Evolutionary conservation across 2,329 filamentous ascomycete species (phyloP), one percentile per base, ranked within the genome.

Genomic region (Ophiobolus disseminans): DNA sequence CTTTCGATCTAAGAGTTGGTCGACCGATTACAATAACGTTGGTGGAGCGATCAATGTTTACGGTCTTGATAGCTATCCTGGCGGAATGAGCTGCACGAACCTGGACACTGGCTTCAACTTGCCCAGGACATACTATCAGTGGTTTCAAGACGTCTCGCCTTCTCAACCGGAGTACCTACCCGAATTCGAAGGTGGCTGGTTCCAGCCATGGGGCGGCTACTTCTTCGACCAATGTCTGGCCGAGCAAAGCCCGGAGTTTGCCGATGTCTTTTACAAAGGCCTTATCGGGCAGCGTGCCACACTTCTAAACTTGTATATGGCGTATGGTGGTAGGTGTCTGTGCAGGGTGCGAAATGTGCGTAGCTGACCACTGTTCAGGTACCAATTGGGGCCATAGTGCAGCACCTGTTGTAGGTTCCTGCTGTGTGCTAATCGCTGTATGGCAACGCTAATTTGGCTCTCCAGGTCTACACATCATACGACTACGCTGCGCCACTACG

Each of bases 241-340:
- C 0, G 76, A 81, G 36, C 77, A 79, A 25, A 73, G 69, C 16
- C 68, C 73, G 0, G 75, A 75, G 10, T 83, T 81, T 60, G 75
- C 79, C 1, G 80, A 83, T 63, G 76, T 84, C 1, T 83, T 80
- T 46, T 83, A 82, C 61, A 82, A 82, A 60, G 80, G 82, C 55
- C 78, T 82, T 41, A 76, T 83, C 45, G 81, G 75, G 5, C 79
- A 82, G 43, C 69, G 76, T 17, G 70, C 76, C 1, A 82, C 79
- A 0, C 61, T 81, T 9, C 67, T 80, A 25, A 82, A 73, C 36
- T 49, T 82, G 11, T 83, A 82, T 54, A 82, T 83, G 70, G 73
- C 75, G 0, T 81, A 74, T 56, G 81, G 81, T n/a, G 81, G 80
- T 32, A 14, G 16, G n/a, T 32, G n/a, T n/a, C 16, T 11, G 7